Evolutionary conservation across 805 yeast genomes (phyloP).

Genomic region (Torulaspora delbrueckii): DNA sequence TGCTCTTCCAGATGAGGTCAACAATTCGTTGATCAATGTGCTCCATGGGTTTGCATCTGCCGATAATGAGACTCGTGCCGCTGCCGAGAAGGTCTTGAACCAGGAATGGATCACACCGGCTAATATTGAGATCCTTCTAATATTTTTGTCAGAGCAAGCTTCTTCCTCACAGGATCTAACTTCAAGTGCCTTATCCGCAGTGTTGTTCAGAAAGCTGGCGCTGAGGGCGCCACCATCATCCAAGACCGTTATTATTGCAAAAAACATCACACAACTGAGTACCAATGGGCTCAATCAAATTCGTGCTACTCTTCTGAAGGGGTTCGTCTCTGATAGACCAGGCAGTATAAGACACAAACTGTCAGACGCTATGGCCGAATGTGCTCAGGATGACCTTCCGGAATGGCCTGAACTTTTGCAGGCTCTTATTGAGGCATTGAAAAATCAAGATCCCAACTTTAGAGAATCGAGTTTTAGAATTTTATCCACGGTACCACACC

Average conservation of each 20-base stretch:
- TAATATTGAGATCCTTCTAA: slow-evolving; percentile 63
- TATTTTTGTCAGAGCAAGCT: slow-evolving; percentile 79
- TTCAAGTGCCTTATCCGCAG: slow-evolving; percentile 73
- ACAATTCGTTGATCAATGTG: slow-evolving; percentile 49
- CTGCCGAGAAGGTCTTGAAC: slow-evolving; percentile 71
- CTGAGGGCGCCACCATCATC: slow-evolving; percentile 63
- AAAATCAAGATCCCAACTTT: slow-evolving; percentile 52
- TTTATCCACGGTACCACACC: slow-evolving; percentile 75
- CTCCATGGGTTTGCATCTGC: slow-evolving; percentile 70
- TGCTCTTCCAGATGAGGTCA: slow-evolving; percentile 57
- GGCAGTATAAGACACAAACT: slow-evolving; percentile 82
- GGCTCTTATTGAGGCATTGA: slow-evolving; percentile 63
- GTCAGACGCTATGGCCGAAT: slow-evolving; percentile 90
- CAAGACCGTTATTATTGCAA: slow-evolving; percentile 59
- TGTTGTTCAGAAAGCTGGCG: slow-evolving; percentile 82
- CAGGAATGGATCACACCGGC: slow-evolving; percentile 68
- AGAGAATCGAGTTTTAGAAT: slow-evolving; percentile 92
- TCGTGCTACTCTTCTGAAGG: slow-evolving; percentile 61
- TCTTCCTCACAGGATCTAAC: slow-evolving; percentile 55
- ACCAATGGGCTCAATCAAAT: slow-evolving; percentile 57
- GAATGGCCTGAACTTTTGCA: slow-evolving; percentile 79
- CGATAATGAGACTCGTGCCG: slow-evolving; percentile 67
- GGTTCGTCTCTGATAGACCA: slow-evolving; percentile 65
- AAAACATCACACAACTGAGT: slow-evolving; percentile 69
- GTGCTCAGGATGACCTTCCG: slow-evolving; percentile 63